phyloP scores from a whole-genome alignment of 805 yeast genomes.

The Zygosaccharomyces bisporus region DNA sequence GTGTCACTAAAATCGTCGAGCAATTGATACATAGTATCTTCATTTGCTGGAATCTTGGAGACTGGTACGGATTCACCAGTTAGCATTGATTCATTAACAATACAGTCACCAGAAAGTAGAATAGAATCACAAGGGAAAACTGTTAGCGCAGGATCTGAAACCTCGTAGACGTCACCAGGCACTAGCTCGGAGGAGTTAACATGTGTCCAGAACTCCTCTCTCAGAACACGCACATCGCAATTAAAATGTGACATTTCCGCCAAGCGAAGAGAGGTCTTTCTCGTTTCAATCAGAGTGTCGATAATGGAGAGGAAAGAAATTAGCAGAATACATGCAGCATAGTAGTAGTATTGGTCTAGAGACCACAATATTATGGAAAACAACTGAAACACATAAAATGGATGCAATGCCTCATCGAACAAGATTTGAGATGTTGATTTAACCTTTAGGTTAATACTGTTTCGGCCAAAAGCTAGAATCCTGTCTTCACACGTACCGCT shows the following conservation, averaged over 20 bases:
- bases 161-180: constrained; percentile 94
- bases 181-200: constrained; percentile 73
- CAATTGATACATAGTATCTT: constrained; percentile 55
- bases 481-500: constrained; percentile 68
- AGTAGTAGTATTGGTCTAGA: constrained; percentile 86
- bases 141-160: constrained; percentile 75
- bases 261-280: constrained; percentile 64
- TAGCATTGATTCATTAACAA: constrained; percentile 95
- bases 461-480: constrained; percentile 67
- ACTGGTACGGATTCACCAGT: constrained; percentile 99
- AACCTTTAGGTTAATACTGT: constrained; percentile 70
- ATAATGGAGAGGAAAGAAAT: constrained; percentile 78
- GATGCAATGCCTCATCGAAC: constrained; percentile 87
- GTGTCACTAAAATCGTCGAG: constrained; percentile 53
- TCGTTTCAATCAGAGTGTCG: constrained; percentile 85
- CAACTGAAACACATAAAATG: constrained; percentile 91
- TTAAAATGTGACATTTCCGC: constrained; percentile 67
- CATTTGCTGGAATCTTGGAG: constrained; percentile 65
- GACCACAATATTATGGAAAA: constrained; percentile 91
- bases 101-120: constrained; percentile 85
- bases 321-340: constrained; percentile 85
- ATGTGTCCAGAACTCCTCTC: constrained; percentile 91
- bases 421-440: constrained; percentile 63
- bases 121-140: constrained; percentile 87
- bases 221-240: constrained; percentile 84